phyloP scores from a whole-genome alignment of 2,329 filamentous ascomycete species.

The Fusarium drepaniforme region DNA sequence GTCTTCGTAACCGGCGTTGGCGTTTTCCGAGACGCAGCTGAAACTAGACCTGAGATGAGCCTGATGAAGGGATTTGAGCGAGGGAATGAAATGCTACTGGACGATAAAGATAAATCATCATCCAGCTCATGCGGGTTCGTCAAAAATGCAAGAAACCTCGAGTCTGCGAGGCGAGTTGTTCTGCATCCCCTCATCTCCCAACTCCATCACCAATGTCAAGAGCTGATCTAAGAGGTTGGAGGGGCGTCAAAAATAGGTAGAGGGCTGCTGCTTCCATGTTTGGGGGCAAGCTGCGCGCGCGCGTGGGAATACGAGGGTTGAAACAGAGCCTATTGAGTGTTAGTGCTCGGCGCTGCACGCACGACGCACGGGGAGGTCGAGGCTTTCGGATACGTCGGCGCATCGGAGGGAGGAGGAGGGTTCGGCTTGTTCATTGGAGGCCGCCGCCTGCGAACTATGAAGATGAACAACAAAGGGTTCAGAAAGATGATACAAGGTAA shows the following conservation, averaged over 20 bases:
- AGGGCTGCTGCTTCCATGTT: background rate
- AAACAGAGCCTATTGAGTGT: background rate
- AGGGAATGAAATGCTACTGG: background rate
- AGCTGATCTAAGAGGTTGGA: background rate
- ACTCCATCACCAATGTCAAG: background rate
- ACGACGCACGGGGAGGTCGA: background rate
- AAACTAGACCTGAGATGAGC: background rate
- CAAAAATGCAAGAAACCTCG: background rate
- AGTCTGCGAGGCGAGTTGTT: background rate
- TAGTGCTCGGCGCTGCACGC: background rate
- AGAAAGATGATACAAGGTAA: background rate
- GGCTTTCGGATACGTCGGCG: slow-evolving; percentile 12
- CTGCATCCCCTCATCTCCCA: background rate
- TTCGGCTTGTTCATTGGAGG: background rate
- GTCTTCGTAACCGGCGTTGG: background rate
- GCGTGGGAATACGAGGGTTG: background rate
- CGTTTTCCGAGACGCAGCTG: slow-evolving; percentile 1
- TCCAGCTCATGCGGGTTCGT: background rate
- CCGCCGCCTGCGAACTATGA: background rate
- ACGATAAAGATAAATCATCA: background rate
- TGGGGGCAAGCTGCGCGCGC: background rate
- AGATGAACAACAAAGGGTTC: background rate
- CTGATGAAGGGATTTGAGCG: background rate
- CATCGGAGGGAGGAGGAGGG: background rate
- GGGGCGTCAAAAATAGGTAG: background rate